Base-by-base conservation (phyloP, 257 asterid species). In the Nicotiana paniculata region DNA sequence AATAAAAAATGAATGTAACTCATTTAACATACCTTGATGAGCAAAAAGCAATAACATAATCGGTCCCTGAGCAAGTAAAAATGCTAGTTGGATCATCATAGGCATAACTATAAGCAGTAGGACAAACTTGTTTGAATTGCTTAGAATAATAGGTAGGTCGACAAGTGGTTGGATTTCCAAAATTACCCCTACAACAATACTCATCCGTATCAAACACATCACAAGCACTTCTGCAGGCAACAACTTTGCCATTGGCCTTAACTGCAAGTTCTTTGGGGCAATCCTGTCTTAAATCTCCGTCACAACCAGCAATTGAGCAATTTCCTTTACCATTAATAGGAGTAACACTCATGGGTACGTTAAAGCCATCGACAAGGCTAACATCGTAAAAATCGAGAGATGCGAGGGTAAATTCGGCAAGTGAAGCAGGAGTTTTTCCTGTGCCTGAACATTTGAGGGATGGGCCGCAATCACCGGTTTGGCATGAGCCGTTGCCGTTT, bases 311-410 rank as follows among this genome's bases (percentile, higher is more conserved):
- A 12, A 82, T 63, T 77, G 94, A 91, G 81, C 99, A 96, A 79
- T 94, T 96, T 8, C 97, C 97, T 43, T 46, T 77, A 26, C 95
- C 94, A 58, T 94, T 91, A 30, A 96, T 59, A 0, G 99, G 97
- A 15, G 86, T 94, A 84, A 96, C 97, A 0, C 81, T 83, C 0
- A 96, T 0, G 0, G 99, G 99, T 85, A 93, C 55, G 85, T 95
- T 95, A 88, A 91, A 95, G 28, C 99, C 99, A 66, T 96, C 99
- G 0, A 96, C 99, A 0, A 93, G 92, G 85, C 99, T 96, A 26
- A 96, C 98, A 68, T 96, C 99, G 81, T 96, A 96, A 85, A 88
- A 96, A 83, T 96, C 96, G 2, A 58, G 59, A 0, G 83, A 8
- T 1, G 93, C 91, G 6, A 96, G 89, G 55, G 99, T 96, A 84